Base-by-base conservation (phyloP, 345 rosid species). In the Rhodamnia rubescens region DNA sequence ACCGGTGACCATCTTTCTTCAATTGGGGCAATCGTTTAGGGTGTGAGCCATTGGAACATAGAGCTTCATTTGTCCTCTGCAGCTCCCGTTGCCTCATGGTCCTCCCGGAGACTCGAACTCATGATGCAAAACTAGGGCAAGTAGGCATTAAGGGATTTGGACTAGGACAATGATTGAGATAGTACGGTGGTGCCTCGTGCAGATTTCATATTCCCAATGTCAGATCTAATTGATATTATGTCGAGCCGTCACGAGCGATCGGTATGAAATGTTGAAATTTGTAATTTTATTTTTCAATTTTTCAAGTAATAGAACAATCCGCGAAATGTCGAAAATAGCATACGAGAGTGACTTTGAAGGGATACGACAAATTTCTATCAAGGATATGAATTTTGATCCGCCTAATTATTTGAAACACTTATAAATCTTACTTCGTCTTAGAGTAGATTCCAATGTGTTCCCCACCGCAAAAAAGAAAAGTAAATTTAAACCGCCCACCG, bases 271-370 rank as follows among this genome's bases (percentile, higher is more conserved):
- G 2, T 10, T 2, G 13, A 24, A 24, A 56, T 24, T 3, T 61
- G 5, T 61, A 61, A n/a, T n/a, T n/a, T n/a, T n/a, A n/a, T n/a
- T n/a, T n/a, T n/a, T n/a, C n/a, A n/a, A n/a, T n/a, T n/a, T n/a
- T n/a, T 64, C 32, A 29, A 29, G n/a, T 40, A 16, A 64, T 15
- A 15, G 10, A 8, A 29, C 10, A 61, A 15, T 16, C 3, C 22
- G 8, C 20, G 29, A n/a, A 59, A 59, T n/a, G 20, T 59, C 1
- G 36, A 13, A 59, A 59, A 59, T 59, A 0, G 36, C n/a, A 7
- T 16, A 59, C 36, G 0, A 1, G 2, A 59, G 6, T 59, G 36
- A 27, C 27, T n/a, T 27, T 2, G 36, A 0, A 59, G 16, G 6
- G 69, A n/a, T n/a, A 27, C 14, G 27, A n/a, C 14, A n/a, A 59